Base-by-base conservation (phyloP, 1,139 yeast genomes). In the Pichia sp. region DNA sequence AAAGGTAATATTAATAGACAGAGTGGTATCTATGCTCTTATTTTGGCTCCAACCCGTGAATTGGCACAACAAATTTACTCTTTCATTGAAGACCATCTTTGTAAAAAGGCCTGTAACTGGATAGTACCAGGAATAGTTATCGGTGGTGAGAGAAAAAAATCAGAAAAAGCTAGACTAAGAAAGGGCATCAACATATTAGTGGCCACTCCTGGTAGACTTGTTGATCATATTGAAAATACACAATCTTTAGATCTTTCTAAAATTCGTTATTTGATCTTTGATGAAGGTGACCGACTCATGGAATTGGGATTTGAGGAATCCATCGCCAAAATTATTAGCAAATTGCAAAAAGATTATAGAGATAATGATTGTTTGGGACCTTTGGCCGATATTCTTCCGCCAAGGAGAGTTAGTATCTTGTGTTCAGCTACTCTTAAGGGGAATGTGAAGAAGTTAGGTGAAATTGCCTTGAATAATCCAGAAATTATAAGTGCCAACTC, bases 221-320 rank as follows among this genome's bases (percentile, higher is more conserved):
- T 89, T 3, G 99, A 93, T 69, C 99, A 93, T 73, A 82, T 93
- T 62, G 96, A 90, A 59, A 88, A 90, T 68, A 93, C 99, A 0
- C 80, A 79, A 56, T 81, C 85, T 26, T 78, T 90, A 57, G 85
- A 90, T 61, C 72, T 88, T 34, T 76, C 87, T 7, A 83, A 88
- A 56, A 77, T 92, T 50, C 76, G 97, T 64, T 93, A 90, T 80
- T 79, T 92, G 34, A 84, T 93, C 16, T 71, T 93, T 59, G 99
- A 93, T 72, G 99, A 93, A 76, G 99, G 98, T 68, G 99, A 93
- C 72, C 81, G 92, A 62, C 77, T 93, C 64, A 89, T 93, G 80
- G 99, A 93, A 65, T 76, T 93, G 57, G 99, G 99, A 1, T 93
- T 93, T 66, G 97, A 93, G 70, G 97, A 93, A 67, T 88, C 97